Conservation (phyloP, 768 basidiomycete genomes). For the Tephrocybe sp. region DNA sequence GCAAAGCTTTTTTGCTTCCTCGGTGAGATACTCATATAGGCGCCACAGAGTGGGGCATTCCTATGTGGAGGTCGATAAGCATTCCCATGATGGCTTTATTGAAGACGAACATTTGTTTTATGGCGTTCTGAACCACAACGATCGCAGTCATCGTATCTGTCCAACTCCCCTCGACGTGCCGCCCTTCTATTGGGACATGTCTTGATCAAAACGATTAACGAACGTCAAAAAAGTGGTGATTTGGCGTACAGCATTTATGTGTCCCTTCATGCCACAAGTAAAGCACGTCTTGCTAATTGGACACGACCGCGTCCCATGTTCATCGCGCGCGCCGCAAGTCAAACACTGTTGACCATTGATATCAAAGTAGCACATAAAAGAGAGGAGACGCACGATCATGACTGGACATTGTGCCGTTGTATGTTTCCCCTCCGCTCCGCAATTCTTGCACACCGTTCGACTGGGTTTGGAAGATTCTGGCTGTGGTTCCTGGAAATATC, state of each 20-base stretch:
- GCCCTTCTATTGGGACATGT: conserved; percentile 67
- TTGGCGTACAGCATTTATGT: conserved; percentile 60
- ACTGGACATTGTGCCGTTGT: conserved; percentile 68
- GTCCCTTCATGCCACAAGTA: conserved; percentile 82
- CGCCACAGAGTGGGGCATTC: conserved; percentile 87
- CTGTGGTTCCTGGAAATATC: conserved; percentile 62
- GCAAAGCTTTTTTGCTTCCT: conserved; percentile 46
- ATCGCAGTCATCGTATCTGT: conserved; percentile 53
- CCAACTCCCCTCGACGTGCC: conserved; percentile 21
- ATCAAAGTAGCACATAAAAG: conserved; percentile 2
- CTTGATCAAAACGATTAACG: conserved; percentile 29
- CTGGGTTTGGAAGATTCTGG: conserved; percentile 42
- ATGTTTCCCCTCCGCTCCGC: conserved; percentile 74
- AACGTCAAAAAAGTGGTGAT: background rate
- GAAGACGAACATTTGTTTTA: conserved; percentile 56
- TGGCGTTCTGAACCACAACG: conserved; percentile 69
- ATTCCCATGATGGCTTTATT: background rate
- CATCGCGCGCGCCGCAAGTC: conserved; percentile 79
- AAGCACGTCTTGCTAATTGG: conserved; percentile 82
- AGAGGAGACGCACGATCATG: conserved; percentile 54
- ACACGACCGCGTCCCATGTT: conserved; percentile 76
- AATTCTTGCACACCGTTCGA: conserved; percentile 70
- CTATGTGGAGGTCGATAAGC: conserved; percentile 32
- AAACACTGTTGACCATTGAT: conserved; percentile 51
- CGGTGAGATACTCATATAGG: conserved; percentile 69